phyloP scores from a whole-genome alignment of 805 yeast species.

The Candida sithepensis region DNA sequence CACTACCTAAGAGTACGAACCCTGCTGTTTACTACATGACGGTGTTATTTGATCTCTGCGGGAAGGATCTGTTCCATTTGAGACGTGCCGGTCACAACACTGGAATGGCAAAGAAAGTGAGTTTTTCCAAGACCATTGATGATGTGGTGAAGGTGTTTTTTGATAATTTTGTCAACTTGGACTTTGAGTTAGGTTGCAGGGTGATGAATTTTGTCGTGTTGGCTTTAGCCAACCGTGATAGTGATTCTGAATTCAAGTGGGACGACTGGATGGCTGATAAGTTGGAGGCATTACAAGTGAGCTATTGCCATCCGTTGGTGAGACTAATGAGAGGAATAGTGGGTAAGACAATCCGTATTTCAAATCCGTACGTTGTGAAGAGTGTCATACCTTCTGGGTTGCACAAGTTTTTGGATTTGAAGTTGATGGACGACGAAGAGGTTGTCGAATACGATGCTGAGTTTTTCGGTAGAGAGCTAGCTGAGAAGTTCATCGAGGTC shows the following conservation, averaged over 20 bases:
- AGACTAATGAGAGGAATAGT: slow-evolving; percentile 75
- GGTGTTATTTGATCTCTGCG: slow-evolving; percentile 81
- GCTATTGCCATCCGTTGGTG: slow-evolving; percentile 66
- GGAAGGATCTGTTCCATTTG: slow-evolving; percentile 59
- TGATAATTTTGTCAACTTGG: slow-evolving; percentile 59
- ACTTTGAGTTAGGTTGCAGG: slow-evolving; percentile 69
- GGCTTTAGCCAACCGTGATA: slow-evolving; percentile 89
- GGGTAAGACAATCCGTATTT: slow-evolving; percentile 76
- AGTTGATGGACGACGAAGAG: slow-evolving; percentile 34
- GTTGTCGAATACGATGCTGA: slow-evolving; percentile 35
- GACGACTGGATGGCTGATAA: slow-evolving; percentile 84
- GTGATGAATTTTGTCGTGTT: slow-evolving; percentile 89
- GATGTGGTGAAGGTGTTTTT: slow-evolving; percentile 85
- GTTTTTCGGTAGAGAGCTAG: slow-evolving; percentile 31
- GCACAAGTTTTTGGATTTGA: slow-evolving; percentile 42
- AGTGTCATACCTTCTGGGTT: slow-evolving; percentile 67
- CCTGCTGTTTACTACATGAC: slow-evolving; percentile 79
- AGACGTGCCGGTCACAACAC: slow-evolving; percentile 17
- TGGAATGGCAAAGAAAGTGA: slow-evolving; percentile 26
- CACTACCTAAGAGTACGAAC: slow-evolving; percentile 63
- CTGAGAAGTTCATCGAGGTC: slow-evolving; percentile 2
- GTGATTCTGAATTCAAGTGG: slow-evolving; percentile 94
- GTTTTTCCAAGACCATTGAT: slow-evolving; percentile 93
- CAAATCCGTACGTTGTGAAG: slow-evolving; percentile 68
- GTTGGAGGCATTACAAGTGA: slow-evolving; percentile 40